Conservation (phyloP, 305 asterid genomes). For the Fraxinus angustifolia region DNA sequence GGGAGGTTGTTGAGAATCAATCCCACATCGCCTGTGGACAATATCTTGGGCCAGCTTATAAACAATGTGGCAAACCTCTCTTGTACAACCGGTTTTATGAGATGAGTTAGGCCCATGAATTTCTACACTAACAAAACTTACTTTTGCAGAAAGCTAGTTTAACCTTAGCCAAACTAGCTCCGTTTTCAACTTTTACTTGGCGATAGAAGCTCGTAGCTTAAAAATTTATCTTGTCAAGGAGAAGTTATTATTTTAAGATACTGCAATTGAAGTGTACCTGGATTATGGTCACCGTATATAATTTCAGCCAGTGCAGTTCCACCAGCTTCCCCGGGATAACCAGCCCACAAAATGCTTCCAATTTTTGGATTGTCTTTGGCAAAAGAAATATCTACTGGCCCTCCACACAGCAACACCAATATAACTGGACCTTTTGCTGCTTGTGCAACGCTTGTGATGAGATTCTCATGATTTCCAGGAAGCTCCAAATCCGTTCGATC, state of each 20-base stretch:
- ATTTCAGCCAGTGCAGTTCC: conserved; percentile 58
- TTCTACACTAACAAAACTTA: not conserved
- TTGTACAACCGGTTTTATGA: too few relatives aligned
- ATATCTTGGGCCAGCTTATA: too few relatives aligned
- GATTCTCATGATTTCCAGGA: conserved; percentile 60
- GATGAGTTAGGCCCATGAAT: too few relatives aligned
- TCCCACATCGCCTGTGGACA: too few relatives aligned
- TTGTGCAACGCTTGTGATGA: conserved; percentile 37
- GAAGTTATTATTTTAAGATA: not conserved
- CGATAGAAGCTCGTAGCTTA: not conserved
- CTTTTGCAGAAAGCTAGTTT: not conserved
- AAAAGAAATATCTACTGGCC: conserved; percentile 70
- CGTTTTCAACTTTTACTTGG: not conserved
- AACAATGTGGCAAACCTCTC: too few relatives aligned
- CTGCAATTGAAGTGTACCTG: conserved; percentile 36
- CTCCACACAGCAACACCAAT: conserved; percentile 55
- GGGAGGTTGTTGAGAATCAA: too few relatives aligned
- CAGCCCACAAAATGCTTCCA: conserved; percentile 70
- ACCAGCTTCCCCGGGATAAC: conserved; percentile 80
- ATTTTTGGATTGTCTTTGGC: conserved; percentile 51
- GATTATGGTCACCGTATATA: conserved; percentile 60
- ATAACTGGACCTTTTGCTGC: conserved; percentile 53
- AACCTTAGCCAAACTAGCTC: not conserved
- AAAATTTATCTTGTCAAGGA: not conserved
- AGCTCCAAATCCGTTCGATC: conserved; percentile 54